These are phyloP conservation scores for Ogataea siamensis DNA, from an alignment of 805 yeast species.

Conservation along the genomic window DNA sequence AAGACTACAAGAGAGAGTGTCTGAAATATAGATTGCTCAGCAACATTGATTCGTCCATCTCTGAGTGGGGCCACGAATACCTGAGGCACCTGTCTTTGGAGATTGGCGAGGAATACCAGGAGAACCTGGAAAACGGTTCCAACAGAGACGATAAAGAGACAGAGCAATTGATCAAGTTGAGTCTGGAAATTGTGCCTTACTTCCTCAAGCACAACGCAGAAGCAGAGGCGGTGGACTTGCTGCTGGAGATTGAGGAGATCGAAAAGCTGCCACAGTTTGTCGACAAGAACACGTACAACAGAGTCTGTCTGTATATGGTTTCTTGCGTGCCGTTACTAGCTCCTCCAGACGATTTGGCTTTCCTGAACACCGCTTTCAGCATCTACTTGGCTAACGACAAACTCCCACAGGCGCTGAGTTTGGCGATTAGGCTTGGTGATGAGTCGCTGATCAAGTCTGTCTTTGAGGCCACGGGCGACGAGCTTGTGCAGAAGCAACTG, in stretches of 20 bases:
- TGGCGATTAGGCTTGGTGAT: slow-evolving; percentile 88
- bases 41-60: slow-evolving; percentile 48
- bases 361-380: slow-evolving; percentile 82
- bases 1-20: slow-evolving; percentile 58
- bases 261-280: slow-evolving; percentile 80
- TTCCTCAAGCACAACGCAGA: slow-evolving; percentile 95
- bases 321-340: slow-evolving; percentile 96
- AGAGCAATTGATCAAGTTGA: slow-evolving; percentile 51
- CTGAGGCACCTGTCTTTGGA: slow-evolving; percentile 93
- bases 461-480: slow-evolving; percentile 76
- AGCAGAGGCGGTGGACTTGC: slow-evolving; percentile 94
- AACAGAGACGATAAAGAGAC: slow-evolving; percentile 24
- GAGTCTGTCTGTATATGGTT: slow-evolving; percentile 93
- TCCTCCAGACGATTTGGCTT: slow-evolving; percentile 87
- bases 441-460: slow-evolving; percentile 74
- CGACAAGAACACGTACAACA: slow-evolving; percentile 75
- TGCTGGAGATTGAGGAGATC: slow-evolving; percentile 84
- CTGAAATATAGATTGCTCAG: slow-evolving; percentile 70
- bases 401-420: slow-evolving; percentile 83
- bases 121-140: slow-evolving; percentile 32
- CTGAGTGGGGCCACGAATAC: slow-evolving; percentile 98
- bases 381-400: slow-evolving; percentile 78
- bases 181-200: slow-evolving; percentile 79
- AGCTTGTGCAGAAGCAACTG: slow-evolving; percentile 77
- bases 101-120: slow-evolving; percentile 83